Conservation (phyloP, 2,329 filamentous ascomycete genomes). For the Allantophomopsis cytisporea region DNA sequence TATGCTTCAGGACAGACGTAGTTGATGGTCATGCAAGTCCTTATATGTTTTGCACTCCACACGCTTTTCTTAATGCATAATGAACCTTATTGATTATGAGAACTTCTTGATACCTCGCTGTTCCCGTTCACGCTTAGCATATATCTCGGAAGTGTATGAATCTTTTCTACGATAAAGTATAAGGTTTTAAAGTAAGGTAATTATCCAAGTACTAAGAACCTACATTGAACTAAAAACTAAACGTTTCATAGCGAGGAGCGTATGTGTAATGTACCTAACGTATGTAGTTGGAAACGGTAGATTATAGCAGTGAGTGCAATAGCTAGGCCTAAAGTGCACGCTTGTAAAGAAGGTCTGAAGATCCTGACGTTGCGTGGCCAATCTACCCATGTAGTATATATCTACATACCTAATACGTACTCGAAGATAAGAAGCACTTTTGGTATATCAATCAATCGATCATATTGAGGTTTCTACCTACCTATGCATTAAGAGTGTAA, state of each 20-base stretch:
- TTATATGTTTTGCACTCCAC: background rate
- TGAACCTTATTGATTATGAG: background rate
- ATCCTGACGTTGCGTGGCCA: no score
- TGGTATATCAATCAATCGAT: no score
- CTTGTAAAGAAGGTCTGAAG: conserved; percentile 78
- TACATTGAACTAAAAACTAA: conserved; percentile 82
- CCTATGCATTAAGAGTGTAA: no score
- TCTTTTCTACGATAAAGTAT: no score
- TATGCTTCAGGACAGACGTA: background rate
- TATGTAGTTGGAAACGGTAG: conserved; percentile 40
- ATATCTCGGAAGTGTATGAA: conserved; percentile 82
- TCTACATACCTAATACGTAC: no score
- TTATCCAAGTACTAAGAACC: conserved; percentile 48
- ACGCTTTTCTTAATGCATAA: background rate
- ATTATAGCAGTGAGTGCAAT: conserved; percentile 57
- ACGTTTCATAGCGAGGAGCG: conserved; percentile 64
- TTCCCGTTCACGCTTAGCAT: conserved; percentile 60
- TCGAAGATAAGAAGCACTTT: no score
- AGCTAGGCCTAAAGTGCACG: conserved; percentile 66
- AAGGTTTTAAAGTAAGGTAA: no score
- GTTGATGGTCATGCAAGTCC: background rate
- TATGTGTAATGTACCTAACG: conserved; percentile 58
- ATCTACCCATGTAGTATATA: no score
- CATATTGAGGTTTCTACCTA: no score
- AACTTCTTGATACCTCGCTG: conserved; percentile 3